Conservation (phyloP, 2,329 filamentous ascomycete species). For the Geosmithia morbida region DNA sequence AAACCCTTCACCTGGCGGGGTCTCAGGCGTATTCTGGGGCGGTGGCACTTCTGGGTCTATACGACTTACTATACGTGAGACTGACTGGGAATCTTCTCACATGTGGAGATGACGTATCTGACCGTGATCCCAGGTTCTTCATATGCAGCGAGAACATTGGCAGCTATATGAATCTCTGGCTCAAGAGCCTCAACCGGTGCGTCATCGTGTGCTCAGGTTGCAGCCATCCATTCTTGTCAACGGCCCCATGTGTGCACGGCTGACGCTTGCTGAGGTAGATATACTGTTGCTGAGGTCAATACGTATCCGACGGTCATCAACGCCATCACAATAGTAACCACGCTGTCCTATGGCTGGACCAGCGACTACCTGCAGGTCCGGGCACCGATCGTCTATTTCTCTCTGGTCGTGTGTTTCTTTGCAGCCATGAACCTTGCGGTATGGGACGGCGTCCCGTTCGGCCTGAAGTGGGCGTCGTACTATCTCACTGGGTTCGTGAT, state of each 20-base stretch:
- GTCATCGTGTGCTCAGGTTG: neutral
- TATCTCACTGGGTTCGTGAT: neutral
- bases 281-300: neutral
- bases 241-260: neutral
- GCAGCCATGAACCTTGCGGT: neutral
- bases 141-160: constrained; percentile 1
- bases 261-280: neutral
- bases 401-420: neutral
- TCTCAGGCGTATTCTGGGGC: neutral
- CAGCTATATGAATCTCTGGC: constrained; percentile 1
- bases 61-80: neutral
- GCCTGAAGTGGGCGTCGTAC: neutral
- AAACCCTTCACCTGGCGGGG: neutral
- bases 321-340: neutral
- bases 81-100: neutral
- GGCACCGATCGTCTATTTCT: neutral
- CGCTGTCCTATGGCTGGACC: neutral
- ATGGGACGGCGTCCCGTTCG: neutral
- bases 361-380: neutral
- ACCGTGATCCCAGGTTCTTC: neutral
- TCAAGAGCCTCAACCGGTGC: neutral
- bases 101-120: neutral
- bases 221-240: no score
- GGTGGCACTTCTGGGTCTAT: constrained; percentile 1
- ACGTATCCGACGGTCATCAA: neutral